Conservation (phyloP, 352 stramenopile genomes). For the Pythium scleroteichum region DNA sequence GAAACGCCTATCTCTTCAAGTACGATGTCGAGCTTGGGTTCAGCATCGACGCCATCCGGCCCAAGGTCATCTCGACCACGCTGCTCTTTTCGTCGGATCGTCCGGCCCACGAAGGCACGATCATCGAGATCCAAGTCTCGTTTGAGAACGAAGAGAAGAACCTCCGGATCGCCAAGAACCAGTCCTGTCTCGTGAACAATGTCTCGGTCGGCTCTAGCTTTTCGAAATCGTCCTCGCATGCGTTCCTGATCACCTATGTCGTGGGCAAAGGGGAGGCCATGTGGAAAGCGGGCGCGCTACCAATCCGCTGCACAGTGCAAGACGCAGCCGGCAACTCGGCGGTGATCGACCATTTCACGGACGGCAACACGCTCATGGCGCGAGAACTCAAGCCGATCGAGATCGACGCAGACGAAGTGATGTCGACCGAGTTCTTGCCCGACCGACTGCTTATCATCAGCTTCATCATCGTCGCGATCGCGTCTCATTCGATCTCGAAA, state of each 20-base stretch:
- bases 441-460: conserved; percentile 49
- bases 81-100: conserved; percentile 62
- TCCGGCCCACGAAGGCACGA: conserved; percentile 58
- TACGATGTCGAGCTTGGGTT: conserved; percentile 46
- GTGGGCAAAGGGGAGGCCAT: conserved; percentile 48
- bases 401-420: conserved; percentile 46
- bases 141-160: conserved; percentile 44
- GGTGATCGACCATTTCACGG: conserved; percentile 57
- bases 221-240: conserved; percentile 39
- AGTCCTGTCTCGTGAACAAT: conserved; percentile 59
- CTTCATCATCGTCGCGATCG: conserved; percentile 63
- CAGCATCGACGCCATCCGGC: conserved; percentile 50
- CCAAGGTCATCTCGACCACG: conserved; percentile 41
- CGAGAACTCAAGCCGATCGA: conserved; percentile 64
- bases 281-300: conserved; percentile 62
- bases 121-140: conserved; percentile 63
- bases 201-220: conserved; percentile 58
- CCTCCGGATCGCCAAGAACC: conserved; percentile 39
- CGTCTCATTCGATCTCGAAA: conserved; percentile 62
- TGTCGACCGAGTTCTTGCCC: conserved; percentile 55
- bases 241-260: conserved; percentile 63
- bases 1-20: conserved; percentile 44
- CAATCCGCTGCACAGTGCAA: conserved; percentile 50
- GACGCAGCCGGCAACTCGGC: conserved; percentile 54
- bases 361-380: conserved; percentile 63